Base-by-base conservation (phyloP, 768 basidiomycete species). In the Neoboletus magnificus region DNA sequence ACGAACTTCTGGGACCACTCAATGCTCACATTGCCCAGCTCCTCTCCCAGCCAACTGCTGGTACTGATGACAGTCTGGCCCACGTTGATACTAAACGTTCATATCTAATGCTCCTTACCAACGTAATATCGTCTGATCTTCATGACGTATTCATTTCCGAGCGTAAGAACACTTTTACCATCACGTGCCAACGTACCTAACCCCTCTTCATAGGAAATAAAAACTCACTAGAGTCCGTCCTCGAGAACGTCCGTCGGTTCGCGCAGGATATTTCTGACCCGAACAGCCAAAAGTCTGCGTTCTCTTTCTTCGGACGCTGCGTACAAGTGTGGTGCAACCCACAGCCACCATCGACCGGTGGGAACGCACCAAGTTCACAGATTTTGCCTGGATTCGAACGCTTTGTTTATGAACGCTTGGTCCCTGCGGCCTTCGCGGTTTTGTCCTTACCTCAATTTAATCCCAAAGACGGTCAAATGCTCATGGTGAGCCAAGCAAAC, bases 371-470 rank as follows among this genome's bases (percentile, higher is more conserved):
- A 16, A 56, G 50, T 36, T 67, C 63, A 33, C 64, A 62, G 25
- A 74, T 77, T 12, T 72, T 98, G 42, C 93, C 93, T 12, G 95
- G 96, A 1, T 98, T 97, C 62, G 94, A 98, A 62, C 81, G 83
- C 15, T 95, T 95, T 68, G 82, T 96, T 30, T 98, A 98, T 64
- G 89, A 94, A 58, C 82, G 86, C 13, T 73, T 96, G 33, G 76
- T 98, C 49, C 91, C 93, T 12, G 75, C 84, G 3, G 87, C 86
- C 23, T 97, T 99, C 71, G 80, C 84, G 9, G 83, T 98, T 5
- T 83, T 93, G 1, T 86, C 90, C 12, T 76, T 80, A 10, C 84
- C 88, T 0, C 82, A 86, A 39, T 91, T 97, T 69, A 95, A 94
- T 66, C 76, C 88, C 61, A 91, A 91, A 66, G 93, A 97, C 66